phyloP scores from a whole-genome alignment of 2,329 filamentous ascomycete genomes.

The Pyrenophora graminea region DNA sequence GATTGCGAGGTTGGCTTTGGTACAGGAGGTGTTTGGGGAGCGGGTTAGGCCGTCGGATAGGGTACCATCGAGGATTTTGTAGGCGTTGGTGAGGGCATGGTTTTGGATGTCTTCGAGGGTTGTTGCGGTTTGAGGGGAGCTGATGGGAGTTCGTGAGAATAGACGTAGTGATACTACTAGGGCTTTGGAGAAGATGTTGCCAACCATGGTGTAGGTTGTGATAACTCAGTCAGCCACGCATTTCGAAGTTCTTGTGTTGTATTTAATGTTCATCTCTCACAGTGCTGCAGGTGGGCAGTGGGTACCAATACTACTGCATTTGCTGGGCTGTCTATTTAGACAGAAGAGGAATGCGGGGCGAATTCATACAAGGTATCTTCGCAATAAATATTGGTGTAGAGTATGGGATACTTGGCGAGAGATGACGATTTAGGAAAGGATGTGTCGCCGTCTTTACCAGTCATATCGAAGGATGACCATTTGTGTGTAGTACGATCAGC shows the following conservation, averaged over 20 bases:
- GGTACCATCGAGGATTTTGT: constrained; percentile 36
- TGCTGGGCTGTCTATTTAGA: constrained; percentile 11
- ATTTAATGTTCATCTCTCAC: background rate
- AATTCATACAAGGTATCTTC: background rate
- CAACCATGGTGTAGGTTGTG: constrained; percentile 24
- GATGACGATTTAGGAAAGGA: background rate
- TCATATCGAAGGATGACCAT: background rate
- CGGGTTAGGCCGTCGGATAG: constrained; percentile 34
- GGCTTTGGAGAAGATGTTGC: constrained; percentile 23
- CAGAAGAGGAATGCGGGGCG: background rate
- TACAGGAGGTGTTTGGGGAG: constrained; percentile 33
- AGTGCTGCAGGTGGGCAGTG: background rate
- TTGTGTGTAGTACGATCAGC: background rate
- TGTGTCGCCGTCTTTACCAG: background rate
- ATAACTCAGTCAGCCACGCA: background rate
- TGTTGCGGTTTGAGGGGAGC: constrained; percentile 23
- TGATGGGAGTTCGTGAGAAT: constrained; percentile 23
- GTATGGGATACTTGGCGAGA: background rate
- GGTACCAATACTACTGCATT: constrained; percentile 2
- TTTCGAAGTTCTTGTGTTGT: constrained; percentile 4
- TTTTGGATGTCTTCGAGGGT: constrained; percentile 31
- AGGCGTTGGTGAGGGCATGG: constrained; percentile 34
- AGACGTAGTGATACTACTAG: constrained; percentile 30
- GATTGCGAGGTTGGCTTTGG: constrained; percentile 46
- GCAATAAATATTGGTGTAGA: background rate